Percentiles rank a stretch among this genome's conserved stretches.
Evolutionary conservation across 1,139 yeast species (phyloP).

Genomic region (Kodamaea fungicola): DNA sequence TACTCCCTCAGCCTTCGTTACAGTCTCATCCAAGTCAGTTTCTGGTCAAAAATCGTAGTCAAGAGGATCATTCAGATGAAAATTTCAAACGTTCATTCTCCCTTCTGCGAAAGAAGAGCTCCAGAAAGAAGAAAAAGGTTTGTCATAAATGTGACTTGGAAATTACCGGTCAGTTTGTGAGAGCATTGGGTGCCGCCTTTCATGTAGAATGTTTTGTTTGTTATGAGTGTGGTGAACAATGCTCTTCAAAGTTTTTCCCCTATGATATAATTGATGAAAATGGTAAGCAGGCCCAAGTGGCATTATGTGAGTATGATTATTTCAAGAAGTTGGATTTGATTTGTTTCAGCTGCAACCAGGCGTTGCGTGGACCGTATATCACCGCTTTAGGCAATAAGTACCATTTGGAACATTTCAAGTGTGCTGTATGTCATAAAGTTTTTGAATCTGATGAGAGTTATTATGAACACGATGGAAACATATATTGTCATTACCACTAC

Average conservation of each 20-base stretch:
- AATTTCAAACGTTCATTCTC: constrained; percentile 3
- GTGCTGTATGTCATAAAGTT: constrained; percentile 81
- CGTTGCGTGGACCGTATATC: constrained; percentile 88
- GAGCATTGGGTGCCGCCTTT: constrained; percentile 76
- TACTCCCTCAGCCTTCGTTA: background rate
- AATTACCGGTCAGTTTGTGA: constrained; percentile 77
- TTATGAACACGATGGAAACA: constrained; percentile 79
- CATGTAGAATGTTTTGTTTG: constrained; percentile 90
- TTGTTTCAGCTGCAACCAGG: constrained; percentile 80
- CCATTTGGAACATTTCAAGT: constrained; percentile 93
- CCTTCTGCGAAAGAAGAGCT: constrained; percentile 11
- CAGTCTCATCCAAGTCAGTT: background rate
- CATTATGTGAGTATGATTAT: constrained; percentile 91
- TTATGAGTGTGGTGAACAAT: constrained; percentile 72
- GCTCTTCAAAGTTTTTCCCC: constrained; percentile 73
- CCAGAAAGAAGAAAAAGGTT: constrained; percentile 31
- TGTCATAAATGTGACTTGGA: constrained; percentile 65
- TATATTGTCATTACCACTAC: constrained; percentile 91
- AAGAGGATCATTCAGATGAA: background rate
- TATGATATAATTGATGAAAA: constrained; percentile 37
- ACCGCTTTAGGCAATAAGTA: constrained; percentile 91
- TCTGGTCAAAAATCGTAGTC: too few species aligned
- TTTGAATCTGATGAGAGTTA: constrained; percentile 92
- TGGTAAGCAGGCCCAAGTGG: constrained; percentile 45
- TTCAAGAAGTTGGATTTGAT: constrained; percentile 79